These are phyloP conservation scores for Megacollybia marginata DNA, from an alignment of 768 basidiomycete genomes.

Conservation along the genomic window DNA sequence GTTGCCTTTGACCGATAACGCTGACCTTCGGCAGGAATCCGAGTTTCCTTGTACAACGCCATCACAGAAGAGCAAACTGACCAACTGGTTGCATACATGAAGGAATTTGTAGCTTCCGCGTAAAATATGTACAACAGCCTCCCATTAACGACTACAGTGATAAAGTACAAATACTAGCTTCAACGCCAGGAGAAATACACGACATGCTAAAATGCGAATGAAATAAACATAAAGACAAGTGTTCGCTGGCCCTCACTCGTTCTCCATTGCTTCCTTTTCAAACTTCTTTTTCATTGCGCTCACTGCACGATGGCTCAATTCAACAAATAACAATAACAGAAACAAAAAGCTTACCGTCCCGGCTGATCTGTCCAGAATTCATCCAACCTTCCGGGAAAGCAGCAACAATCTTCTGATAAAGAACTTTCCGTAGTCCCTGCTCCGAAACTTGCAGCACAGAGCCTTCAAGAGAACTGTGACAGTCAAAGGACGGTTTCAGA, in stretches of 20 bases:
- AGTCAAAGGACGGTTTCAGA: background rate
- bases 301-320: conserved; percentile 34
- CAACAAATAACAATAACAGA: background rate
- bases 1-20: background rate
- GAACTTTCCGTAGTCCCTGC: conserved; percentile 68
- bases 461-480: conserved; percentile 47
- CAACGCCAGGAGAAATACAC: background rate
- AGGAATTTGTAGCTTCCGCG: conserved; percentile 33
- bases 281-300: conserved; percentile 80
- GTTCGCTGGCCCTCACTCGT: conserved; percentile 17
- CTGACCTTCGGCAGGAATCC: conserved; percentile 43
- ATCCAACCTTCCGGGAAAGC: conserved; percentile 83
- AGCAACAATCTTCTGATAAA: conserved; percentile 84
- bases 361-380: conserved; percentile 77
- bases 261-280: conserved; percentile 66
- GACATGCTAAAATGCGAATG: background rate
- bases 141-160: too few relatives aligned
- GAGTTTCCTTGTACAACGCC: conserved; percentile 87
- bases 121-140: background rate
- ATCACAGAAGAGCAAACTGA: conserved; percentile 71
- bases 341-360: conserved; percentile 57
- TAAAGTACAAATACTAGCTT: too few relatives aligned
- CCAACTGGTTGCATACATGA: conserved; percentile 50
- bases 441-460: conserved; percentile 69
- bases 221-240: background rate